phyloP scores from a whole-genome alignment of 345 rosid species.

The Lenwebbia sp. region DNA sequence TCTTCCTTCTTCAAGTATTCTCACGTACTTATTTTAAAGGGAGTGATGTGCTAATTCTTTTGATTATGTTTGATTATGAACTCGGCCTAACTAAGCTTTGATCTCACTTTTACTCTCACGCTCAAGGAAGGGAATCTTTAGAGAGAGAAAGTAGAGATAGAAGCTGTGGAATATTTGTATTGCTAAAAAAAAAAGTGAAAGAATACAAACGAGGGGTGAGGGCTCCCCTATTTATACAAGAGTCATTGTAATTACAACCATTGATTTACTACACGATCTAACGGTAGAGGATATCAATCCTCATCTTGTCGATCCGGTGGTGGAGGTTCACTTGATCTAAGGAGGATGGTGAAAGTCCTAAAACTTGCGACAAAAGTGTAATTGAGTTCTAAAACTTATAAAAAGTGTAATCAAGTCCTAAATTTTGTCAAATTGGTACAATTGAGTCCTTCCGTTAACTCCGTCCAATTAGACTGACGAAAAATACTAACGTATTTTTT shows the following conservation, averaged over 20 bases:
- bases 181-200: background rate
- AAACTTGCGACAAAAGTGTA: no score
- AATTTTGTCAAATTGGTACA: no score
- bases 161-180: background rate
- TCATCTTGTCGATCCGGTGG: background rate
- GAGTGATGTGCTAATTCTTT: background rate
- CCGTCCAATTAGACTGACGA: no score
- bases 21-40: background rate
- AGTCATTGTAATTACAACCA: background rate
- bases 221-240: background rate
- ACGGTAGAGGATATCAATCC: background rate
- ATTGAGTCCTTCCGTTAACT: no score
- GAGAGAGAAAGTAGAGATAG: background rate
- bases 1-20: background rate
- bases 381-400: no score
- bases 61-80: background rate
- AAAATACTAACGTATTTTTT: no score
- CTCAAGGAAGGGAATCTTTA: background rate
- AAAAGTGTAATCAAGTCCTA: no score
- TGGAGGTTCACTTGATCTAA: background rate
- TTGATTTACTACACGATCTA: background rate
- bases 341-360: no score
- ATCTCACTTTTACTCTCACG: background rate
- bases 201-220: background rate
- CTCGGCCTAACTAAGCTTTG: no score